Conservation (phyloP, 352 stramenopile genomes). For the Achlya hypogyna region DNA sequence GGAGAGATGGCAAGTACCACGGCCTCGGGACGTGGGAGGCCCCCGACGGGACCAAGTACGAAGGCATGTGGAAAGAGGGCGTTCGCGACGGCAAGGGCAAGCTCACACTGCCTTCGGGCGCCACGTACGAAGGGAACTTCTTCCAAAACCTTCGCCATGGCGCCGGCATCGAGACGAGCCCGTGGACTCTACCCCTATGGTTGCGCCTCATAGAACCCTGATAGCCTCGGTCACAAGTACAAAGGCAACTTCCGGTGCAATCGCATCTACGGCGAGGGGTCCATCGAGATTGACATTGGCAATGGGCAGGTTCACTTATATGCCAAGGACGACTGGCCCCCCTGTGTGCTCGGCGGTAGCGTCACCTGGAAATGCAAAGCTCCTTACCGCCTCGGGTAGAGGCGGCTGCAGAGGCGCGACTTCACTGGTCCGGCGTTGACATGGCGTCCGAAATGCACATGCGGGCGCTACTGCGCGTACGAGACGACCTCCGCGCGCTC, state of each 20-base stretch:
- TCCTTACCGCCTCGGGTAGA: neutral
- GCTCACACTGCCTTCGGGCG: slow-evolving; percentile 31
- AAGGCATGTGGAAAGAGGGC: slow-evolving; percentile 42
- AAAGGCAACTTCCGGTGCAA: slow-evolving; percentile 40
- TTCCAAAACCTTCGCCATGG: slow-evolving; percentile 51
- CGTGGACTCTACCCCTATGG: neutral
- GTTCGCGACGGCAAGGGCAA: slow-evolving; percentile 41
- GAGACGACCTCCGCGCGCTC: slow-evolving; percentile 50
- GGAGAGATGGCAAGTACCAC: slow-evolving; percentile 53
- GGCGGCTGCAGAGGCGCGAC: neutral
- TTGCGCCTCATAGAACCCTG: neutral
- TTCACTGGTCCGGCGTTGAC: slow-evolving; percentile 2
- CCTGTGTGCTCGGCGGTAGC: slow-evolving; percentile 41
- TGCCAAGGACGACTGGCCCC: slow-evolving; percentile 44
- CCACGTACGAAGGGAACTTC: slow-evolving; percentile 58
- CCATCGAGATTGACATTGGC: slow-evolving; percentile 34
- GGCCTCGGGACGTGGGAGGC: slow-evolving; percentile 54
- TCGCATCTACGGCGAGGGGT: slow-evolving; percentile 45
- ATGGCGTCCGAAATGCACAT: slow-evolving; percentile 38
- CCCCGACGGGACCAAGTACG: slow-evolving; percentile 32
- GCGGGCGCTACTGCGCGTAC: slow-evolving; percentile 45
- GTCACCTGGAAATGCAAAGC: neutral
- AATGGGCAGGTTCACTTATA: slow-evolving; percentile 27
- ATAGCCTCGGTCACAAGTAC: slow-evolving; percentile 44
- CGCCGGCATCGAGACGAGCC: slow-evolving; percentile 50